A percentile compares a stretch with the other conserved stretches of the same genome.
These are phyloP conservation scores for Plasmopara muralis DNA, from an alignment of 352 stramenopile genomes.

Conservation along the genomic window DNA sequence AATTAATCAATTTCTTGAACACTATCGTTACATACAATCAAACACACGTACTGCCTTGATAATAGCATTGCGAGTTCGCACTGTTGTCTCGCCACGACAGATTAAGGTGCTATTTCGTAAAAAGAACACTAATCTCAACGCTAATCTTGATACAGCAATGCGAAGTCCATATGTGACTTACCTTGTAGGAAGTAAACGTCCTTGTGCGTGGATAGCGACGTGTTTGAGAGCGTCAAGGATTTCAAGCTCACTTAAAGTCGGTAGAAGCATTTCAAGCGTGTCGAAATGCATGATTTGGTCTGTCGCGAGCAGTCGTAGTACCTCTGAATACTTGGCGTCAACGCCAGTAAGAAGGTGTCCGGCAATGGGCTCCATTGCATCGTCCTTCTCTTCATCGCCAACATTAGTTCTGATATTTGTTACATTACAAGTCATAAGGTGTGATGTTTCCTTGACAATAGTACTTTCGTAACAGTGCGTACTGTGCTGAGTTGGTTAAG, in stretches of 20 bases:
- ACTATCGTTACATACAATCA: background rate
- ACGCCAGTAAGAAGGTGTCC: slow-evolving; percentile 21
- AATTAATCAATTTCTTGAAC: slow-evolving; percentile 4
- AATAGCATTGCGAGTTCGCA: slow-evolving; percentile 38
- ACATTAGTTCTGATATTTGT: slow-evolving; percentile 14
- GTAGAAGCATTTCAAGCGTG: slow-evolving; percentile 32
- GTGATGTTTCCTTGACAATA: background rate
- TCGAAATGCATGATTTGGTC: slow-evolving; percentile 51
- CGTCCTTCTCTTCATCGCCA: slow-evolving; percentile 39
- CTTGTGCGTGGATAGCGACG: slow-evolving; percentile 36
- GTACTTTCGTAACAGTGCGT: slow-evolving; percentile 1
- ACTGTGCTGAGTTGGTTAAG: slow-evolving; percentile 20
- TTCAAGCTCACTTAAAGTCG: slow-evolving; percentile 29
- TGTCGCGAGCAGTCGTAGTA: slow-evolving; percentile 18
- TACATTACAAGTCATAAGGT: background rate
- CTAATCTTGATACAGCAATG: background rate
- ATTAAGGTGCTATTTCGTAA: slow-evolving; percentile 21
- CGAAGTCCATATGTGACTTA: slow-evolving; percentile 9
- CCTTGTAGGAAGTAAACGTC: slow-evolving; percentile 39
- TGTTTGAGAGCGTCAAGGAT: slow-evolving; percentile 36
- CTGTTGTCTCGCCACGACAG: slow-evolving; percentile 26
- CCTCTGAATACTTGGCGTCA: slow-evolving; percentile 24
- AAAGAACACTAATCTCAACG: background rate
- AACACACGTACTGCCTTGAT: slow-evolving; percentile 36
- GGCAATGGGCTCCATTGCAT: slow-evolving; percentile 27